These are phyloP conservation scores for Trichoderma polysporum DNA, from an alignment of 2,329 filamentous ascomycete genomes.

Conservation along the genomic window DNA sequence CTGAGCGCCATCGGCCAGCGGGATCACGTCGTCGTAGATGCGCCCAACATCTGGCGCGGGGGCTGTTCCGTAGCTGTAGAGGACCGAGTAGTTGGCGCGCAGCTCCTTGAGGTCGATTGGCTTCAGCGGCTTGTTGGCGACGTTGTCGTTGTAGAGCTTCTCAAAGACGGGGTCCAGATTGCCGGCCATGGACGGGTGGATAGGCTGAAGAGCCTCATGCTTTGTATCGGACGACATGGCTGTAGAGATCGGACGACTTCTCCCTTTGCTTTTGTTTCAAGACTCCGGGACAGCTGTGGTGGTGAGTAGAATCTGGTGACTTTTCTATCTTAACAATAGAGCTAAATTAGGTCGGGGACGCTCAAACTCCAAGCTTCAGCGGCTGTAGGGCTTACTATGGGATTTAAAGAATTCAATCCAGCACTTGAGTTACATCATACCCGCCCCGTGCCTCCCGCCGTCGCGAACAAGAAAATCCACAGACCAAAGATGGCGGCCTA, in stretches of 20 bases:
- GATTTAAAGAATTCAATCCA: neutral
- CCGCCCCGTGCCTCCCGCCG: neutral
- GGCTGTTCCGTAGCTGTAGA: slow-evolving; percentile 46
- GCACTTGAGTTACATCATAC: neutral
- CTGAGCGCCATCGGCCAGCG: slow-evolving; percentile 33
- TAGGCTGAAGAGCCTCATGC: slow-evolving; percentile 48
- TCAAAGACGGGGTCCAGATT: slow-evolving; percentile 48
- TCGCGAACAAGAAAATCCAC: neutral
- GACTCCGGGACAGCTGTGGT: neutral
- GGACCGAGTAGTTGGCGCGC: slow-evolving; percentile 43
- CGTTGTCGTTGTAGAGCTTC: slow-evolving; percentile 48
- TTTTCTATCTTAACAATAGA: neutral
- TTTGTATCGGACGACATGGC: slow-evolving; percentile 21
- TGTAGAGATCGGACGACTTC: neutral
- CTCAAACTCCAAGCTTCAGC: neutral
- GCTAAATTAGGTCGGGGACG: too few species aligned
- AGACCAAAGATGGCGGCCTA: neutral
- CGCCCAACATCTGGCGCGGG: slow-evolving; percentile 42
- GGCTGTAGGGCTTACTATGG: neutral
- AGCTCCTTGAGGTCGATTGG: slow-evolving; percentile 42
- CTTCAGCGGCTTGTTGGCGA: slow-evolving; percentile 40
- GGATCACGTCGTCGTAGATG: slow-evolving; percentile 40
- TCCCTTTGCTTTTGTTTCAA: neutral
- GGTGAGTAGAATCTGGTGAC: neutral
- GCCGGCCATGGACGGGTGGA: slow-evolving; percentile 47